Conservation (phyloP, 495 filamentous ascomycete genomes). For the Xeromyces bisporus region DNA sequence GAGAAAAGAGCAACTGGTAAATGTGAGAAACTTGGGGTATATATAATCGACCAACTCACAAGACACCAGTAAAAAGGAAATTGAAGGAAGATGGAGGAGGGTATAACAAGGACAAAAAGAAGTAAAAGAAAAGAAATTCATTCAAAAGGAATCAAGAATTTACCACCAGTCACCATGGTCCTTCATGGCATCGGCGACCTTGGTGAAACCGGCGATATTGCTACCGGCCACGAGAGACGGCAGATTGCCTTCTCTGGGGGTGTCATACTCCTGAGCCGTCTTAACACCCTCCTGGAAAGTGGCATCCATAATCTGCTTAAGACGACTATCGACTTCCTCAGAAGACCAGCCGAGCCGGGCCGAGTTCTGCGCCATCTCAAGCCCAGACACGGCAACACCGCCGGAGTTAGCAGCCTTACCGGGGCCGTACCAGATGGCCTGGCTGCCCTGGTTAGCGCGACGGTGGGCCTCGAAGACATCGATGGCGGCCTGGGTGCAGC, state of each 20-base stretch:
- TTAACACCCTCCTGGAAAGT: slow-evolving; percentile 85
- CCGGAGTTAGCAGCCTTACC: slow-evolving; percentile 91
- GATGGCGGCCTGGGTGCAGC: slow-evolving; percentile 91
- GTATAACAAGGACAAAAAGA: too few relatives aligned
- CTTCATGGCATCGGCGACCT: slow-evolving; percentile 87
- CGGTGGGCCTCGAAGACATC: slow-evolving; percentile 78
- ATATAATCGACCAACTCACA: too few relatives aligned
- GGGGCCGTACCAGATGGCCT: slow-evolving; percentile 87
- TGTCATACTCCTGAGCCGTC: slow-evolving; percentile 78
- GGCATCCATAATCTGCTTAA: slow-evolving; percentile 85
- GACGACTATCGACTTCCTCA: slow-evolving; percentile 81
- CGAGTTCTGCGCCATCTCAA: slow-evolving; percentile 99
- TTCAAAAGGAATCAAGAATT: slow-evolving; percentile 8
- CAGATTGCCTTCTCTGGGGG: slow-evolving; percentile 59
- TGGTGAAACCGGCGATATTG: slow-evolving; percentile 96
- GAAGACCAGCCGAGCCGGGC: slow-evolving; percentile 65
- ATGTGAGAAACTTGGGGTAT: too few relatives aligned
- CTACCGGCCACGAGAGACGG: slow-evolving; percentile 80
- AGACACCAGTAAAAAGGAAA: too few relatives aligned
- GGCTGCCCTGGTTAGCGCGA: slow-evolving; percentile 43
- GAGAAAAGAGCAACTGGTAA: too few relatives aligned
- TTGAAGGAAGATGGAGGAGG: too few relatives aligned
- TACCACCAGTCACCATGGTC: slow-evolving; percentile 97
- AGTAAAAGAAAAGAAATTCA: too few relatives aligned
- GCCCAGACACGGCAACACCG: slow-evolving; percentile 91